phyloP scores from a whole-genome alignment of 163 green algal genomes.

The Scenedesmus sp. region DNA sequence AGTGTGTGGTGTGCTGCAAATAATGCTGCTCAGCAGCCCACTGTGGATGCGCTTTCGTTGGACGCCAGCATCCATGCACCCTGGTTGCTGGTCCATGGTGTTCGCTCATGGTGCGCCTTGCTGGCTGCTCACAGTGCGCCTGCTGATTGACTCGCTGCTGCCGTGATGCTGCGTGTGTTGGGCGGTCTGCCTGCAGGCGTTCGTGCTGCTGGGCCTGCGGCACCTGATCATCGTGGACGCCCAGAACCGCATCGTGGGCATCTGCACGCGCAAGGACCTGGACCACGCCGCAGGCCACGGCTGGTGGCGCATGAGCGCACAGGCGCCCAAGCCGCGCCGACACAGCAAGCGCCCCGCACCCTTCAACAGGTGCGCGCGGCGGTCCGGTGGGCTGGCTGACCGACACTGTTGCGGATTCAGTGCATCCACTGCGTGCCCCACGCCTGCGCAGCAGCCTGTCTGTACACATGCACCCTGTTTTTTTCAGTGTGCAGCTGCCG shows the following conservation, averaged over 20 bases:
- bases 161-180: neutral
- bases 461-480: no score
- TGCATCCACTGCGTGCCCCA: no score
- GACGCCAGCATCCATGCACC: neutral
- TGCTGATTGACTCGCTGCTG: neutral
- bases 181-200: constrained; percentile 70
- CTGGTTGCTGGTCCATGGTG: neutral
- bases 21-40: neutral
- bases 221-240: constrained; percentile 90
- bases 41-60: neutral
- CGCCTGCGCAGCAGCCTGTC: no score
- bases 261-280: constrained; percentile 96
- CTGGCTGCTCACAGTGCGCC: no score
- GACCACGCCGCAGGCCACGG: constrained; percentile 74
- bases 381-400: no score
- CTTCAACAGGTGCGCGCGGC: neutral
- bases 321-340: constrained; percentile 48
- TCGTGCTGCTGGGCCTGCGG: constrained; percentile 87
- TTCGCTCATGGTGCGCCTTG: no score
- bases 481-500: neutral
- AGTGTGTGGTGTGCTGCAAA: neutral
- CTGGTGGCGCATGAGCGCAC: constrained; percentile 71
- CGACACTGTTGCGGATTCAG: no score
- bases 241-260: constrained; percentile 83
- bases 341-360: neutral